A percentile compares a stretch with the other conserved stretches of the same genome.
These are phyloP conservation scores for Stygiomarasmius scandens DNA, from an alignment of 1,284 basidiomycete genomes.

Conservation along the genomic window DNA sequence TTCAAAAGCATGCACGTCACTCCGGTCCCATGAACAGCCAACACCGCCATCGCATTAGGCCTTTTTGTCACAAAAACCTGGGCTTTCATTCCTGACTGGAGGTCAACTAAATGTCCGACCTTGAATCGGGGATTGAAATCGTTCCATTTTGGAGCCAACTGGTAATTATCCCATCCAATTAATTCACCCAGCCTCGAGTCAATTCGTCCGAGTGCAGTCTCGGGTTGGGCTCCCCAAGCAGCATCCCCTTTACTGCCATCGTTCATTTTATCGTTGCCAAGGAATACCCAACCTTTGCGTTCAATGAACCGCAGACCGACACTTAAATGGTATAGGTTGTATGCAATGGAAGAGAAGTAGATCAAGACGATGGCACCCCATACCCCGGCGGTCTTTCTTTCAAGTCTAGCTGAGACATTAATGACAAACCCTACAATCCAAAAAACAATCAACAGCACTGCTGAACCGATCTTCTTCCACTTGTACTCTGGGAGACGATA, in stretches of 20 bases:
- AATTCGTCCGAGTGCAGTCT: background rate
- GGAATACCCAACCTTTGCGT: constrained; percentile 18
- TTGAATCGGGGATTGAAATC: background rate
- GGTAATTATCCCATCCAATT: background rate
- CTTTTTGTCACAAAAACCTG: constrained; percentile 12
- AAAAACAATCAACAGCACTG: too few species aligned
- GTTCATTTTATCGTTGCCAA: constrained; percentile 11
- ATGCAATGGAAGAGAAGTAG: background rate
- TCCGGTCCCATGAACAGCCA: constrained; percentile 24
- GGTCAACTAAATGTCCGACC: background rate
- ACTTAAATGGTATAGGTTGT: constrained; percentile 8
- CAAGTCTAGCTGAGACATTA: too few species aligned
- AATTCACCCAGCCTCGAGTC: constrained; percentile 5
- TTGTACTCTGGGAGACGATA: too few species aligned
- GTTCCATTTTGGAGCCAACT: background rate
- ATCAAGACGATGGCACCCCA: too few species aligned
- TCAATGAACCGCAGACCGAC: constrained; percentile 18
- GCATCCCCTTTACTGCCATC: background rate
- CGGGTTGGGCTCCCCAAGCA: background rate
- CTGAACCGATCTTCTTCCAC: too few species aligned
- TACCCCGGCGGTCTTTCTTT: too few species aligned
- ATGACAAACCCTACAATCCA: too few species aligned
- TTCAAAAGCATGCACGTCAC: constrained; percentile 25
- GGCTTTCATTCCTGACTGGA: constrained; percentile 3
- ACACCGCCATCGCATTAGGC: constrained; percentile 20